These are phyloP conservation scores for Phyllachora maydis DNA, from an alignment of 2,329 filamentous ascomycete species.

Conservation along the genomic window DNA sequence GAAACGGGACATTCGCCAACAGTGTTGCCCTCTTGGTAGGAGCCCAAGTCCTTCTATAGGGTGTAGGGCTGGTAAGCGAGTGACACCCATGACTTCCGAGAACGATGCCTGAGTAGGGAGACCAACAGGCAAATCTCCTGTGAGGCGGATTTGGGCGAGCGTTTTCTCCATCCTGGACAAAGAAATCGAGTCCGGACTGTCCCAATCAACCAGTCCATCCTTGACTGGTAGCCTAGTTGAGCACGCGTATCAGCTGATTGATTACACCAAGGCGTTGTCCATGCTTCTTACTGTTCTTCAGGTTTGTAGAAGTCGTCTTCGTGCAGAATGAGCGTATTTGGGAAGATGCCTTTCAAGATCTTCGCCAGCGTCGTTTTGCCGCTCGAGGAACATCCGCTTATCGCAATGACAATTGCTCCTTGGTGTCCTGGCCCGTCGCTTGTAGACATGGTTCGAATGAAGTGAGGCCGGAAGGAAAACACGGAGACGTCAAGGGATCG, in stretches of 20 bases:
- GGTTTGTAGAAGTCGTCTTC: slow-evolving; percentile 90
- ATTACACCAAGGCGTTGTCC: too few species aligned
- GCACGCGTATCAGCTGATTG: too few species aligned
- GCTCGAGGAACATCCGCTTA: slow-evolving; percentile 79
- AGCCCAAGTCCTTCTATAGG: slow-evolving; percentile 23
- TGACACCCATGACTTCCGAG: too few species aligned
- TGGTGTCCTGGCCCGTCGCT: too few species aligned
- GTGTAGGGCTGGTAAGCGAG: too few species aligned
- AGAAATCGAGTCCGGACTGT: slow-evolving; percentile 64
- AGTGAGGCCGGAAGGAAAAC: too few species aligned
- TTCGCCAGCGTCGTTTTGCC: slow-evolving; percentile 90
- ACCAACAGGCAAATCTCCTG: slow-evolving; percentile 45
- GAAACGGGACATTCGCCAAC: slow-evolving; percentile 32
- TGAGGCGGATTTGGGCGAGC: slow-evolving; percentile 46
- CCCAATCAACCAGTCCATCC: slow-evolving; percentile 65
- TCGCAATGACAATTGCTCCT: slow-evolving; percentile 47
- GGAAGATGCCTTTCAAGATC: slow-evolving; percentile 65
- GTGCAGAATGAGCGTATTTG: slow-evolving; percentile 64
- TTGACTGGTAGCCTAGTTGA: slow-evolving; percentile 30
- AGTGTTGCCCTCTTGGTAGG: slow-evolving; percentile 43
- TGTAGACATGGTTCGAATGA: too few species aligned
- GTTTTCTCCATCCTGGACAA: slow-evolving; percentile 45
- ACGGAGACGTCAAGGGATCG: too few species aligned
- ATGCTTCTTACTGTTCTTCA: slow-evolving; percentile 59
- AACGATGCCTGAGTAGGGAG: too few species aligned